These are phyloP conservation scores for Plasmodium gonderi DNA, from an alignment of 169 alveolate genomes.

Conservation along the genomic window DNA sequence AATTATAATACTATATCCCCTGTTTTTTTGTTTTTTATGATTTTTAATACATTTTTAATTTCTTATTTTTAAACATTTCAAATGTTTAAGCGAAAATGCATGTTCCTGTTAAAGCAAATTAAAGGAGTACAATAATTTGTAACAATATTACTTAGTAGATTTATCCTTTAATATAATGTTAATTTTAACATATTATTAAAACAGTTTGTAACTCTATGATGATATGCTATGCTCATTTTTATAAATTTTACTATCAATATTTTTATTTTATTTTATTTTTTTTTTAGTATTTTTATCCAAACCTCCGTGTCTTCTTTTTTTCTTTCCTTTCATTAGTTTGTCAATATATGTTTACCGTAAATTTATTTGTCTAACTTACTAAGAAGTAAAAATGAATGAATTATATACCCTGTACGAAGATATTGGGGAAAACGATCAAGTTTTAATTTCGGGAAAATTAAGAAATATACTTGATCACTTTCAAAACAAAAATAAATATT, in stretches of 20 bases:
- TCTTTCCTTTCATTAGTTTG: conserved; percentile 7
- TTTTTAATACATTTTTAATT: conserved; percentile 41
- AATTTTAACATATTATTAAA: conserved; percentile 32
- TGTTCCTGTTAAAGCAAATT: neutral
- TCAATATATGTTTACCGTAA: neutral
- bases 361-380: neutral
- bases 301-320: neutral
- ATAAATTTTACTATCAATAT: conserved; percentile 14
- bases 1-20: neutral
- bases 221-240: conserved; percentile 9
- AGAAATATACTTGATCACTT: conserved; percentile 39
- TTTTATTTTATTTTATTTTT: neutral
- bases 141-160: conserved; percentile 1
- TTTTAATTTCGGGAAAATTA: conserved; percentile 57
- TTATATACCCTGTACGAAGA: conserved; percentile 57
- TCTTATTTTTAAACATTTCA: conserved; percentile 23
- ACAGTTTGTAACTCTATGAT: conserved; percentile 6
- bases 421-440: conserved; percentile 58
- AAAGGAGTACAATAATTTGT: conserved; percentile 13
- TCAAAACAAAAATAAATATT: conserved; percentile 34
- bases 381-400: conserved; percentile 60
- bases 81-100: neutral
- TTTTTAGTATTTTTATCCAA: too few relatives aligned
- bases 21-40: neutral
- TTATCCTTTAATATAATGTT: conserved; percentile 25